Conservation (phyloP, 768 basidiomycete genomes). For the Kondoa malvinella region DNA sequence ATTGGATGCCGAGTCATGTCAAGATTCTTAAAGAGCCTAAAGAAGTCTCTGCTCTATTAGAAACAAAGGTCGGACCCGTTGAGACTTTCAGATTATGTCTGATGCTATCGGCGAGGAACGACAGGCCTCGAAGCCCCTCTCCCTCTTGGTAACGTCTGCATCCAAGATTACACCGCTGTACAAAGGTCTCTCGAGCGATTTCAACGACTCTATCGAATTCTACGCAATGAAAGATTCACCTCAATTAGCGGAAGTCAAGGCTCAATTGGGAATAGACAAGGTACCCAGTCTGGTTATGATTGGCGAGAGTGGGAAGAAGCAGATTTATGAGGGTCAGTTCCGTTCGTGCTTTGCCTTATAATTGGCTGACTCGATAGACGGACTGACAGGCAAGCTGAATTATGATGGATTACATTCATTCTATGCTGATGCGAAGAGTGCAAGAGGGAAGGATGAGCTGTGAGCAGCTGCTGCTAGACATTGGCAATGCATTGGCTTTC, state of each 20-base stretch:
- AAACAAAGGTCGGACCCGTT: constrained; percentile 8
- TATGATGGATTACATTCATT: not conserved
- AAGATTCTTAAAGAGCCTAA: constrained; percentile 16
- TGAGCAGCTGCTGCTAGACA: not conserved
- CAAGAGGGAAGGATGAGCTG: not conserved
- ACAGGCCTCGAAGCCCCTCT: constrained; percentile 21
- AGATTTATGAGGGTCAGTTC: constrained; percentile 21
- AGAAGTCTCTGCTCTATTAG: constrained; percentile 17
- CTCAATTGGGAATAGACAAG: constrained; percentile 21
- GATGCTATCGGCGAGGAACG: not conserved
- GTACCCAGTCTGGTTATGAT: constrained; percentile 21
- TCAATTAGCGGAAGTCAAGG: constrained; percentile 17
- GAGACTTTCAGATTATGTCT: not conserved
- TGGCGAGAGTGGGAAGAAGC: constrained; percentile 7
- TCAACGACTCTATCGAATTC: constrained; percentile 21
- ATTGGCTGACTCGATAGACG: not conserved
- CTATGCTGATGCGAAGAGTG: not conserved
- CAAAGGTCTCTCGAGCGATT: constrained; percentile 28
- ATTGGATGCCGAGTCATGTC: constrained; percentile 24
- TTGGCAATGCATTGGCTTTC: not conserved
- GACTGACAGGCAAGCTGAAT: not conserved
- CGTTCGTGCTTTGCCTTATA: not conserved
- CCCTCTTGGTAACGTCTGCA: constrained; percentile 26
- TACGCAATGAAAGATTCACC: constrained; percentile 25
- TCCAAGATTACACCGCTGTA: constrained; percentile 24